Evolutionary conservation across 2,329 filamentous ascomycete genomes (phyloP), one percentile per base, ranked within the genome.

Genomic region (Epichloe sp.): DNA sequence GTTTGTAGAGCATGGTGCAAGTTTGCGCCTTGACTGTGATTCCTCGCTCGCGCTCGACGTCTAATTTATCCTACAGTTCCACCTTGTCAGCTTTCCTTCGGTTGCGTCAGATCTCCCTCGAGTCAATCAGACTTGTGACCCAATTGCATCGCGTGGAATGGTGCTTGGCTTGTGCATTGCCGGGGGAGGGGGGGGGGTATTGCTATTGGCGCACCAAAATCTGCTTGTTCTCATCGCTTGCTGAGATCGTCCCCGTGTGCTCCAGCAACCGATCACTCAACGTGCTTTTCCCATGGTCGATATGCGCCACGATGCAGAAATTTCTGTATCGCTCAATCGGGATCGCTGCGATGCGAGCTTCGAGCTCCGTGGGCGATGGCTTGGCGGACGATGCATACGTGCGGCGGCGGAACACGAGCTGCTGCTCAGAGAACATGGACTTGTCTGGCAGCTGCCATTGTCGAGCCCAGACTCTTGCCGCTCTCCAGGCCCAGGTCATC

Each of bases 1-100:
- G 75, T 31, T 85, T 88, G 73, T 96, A 95, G 49, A 98, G 79
- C 93, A 98, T 98, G 51, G 85, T 93, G 69, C 93, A 97, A 52
- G 93, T 97, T 73, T 98, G 93, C 51, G 93, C 93, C 73, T 98
- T 98, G 66, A 98, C 93, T 0, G 93, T 98, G 65, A 98, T 98
- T 55, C 93, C 93, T 40, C 93, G 81, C 69, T 97, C 89, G 21
- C 53, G 50, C 31, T 54, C 53, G 10, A 54, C 53, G n/a, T 54
- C 53, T 37, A 98, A 79, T 66, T 95, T 96, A 70, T 98, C 93
- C 69, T 72, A 50, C 35, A 34, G 12, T 45, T 12, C 4, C 14
- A 15, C 19, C 49, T 41, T 37, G 44, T 37, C 47, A 48, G 47
- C 17, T 31, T 15, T 34, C 11, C n/a, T 26, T 7, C 37, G 19